A percentile compares a stretch with the other conserved stretches of the same genome.
Conservation (phyloP, 495 filamentous ascomycete species). For the Lophiostoma macrostomum region DNA sequence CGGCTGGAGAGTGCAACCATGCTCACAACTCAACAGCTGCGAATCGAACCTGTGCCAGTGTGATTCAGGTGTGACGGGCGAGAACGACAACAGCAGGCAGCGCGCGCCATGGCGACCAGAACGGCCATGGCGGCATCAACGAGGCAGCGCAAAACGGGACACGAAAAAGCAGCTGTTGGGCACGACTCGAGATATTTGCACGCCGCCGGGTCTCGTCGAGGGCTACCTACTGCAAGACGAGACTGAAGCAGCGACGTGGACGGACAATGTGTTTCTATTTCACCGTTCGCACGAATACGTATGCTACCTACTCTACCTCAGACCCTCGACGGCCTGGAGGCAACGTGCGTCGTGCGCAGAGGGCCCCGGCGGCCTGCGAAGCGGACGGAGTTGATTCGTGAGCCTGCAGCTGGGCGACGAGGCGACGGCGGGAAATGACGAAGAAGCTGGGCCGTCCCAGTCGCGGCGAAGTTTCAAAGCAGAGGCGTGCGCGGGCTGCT, state of each 20-base stretch:
- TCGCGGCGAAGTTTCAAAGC: slow-evolving; percentile 21
- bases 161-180: too few relatives aligned
- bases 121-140: neutral
- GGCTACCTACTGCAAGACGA: too few relatives aligned
- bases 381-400: slow-evolving; percentile 4
- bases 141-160: neutral
- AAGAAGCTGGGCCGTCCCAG: neutral
- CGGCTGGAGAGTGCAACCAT: slow-evolving; percentile 7
- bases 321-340: too few relatives aligned
- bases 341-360: too few relatives aligned
- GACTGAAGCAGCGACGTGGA: too few relatives aligned
- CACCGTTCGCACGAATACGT: neutral
- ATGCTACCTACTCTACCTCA: neutral
- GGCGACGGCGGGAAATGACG: neutral
- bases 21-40: slow-evolving; percentile 1
- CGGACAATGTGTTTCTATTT: too few relatives aligned
- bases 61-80: slow-evolving; percentile 12
- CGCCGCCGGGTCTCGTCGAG: too few relatives aligned
- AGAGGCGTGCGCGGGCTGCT: slow-evolving; percentile 16
- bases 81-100: neutral
- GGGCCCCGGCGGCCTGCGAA: neutral
- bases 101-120: neutral
- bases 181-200: too few relatives aligned
- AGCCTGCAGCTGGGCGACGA: neutral
- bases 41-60: slow-evolving; percentile 11